These are phyloP conservation scores for Phytophthora constricta DNA, from an alignment of 352 stramenopile species.

Conservation along the genomic window DNA sequence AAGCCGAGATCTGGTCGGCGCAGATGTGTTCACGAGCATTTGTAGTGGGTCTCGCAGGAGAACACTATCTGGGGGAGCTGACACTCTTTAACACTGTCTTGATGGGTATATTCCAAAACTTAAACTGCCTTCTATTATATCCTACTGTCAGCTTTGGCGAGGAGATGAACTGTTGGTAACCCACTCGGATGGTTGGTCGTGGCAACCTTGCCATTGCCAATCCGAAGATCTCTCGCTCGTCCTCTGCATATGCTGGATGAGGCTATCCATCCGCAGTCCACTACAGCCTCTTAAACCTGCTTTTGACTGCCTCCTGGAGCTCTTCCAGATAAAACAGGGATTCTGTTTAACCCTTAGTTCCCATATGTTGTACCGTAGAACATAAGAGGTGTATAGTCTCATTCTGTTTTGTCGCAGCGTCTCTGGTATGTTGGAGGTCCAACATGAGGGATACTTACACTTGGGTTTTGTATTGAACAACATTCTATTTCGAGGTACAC, in stretches of 20 bases:
- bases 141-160: not conserved
- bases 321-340: constrained; percentile 15
- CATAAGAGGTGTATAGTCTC: no score
- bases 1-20: not conserved
- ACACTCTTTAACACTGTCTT: not conserved
- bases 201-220: not conserved
- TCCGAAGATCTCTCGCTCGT: not conserved
- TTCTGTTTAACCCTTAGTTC: not conserved
- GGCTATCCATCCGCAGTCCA: constrained; percentile 5
- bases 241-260: not conserved
- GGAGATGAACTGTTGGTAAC: not conserved
- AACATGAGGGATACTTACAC: no score
- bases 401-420: no score
- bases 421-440: no score
- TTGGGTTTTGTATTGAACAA: no score
- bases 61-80: no score
- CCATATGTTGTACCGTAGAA: no score
- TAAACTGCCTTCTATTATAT: not conserved
- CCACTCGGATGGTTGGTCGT: not conserved
- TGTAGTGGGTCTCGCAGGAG: no score
- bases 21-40: constrained; percentile 4
- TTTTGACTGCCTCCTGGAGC: constrained; percentile 1
- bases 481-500: no score
- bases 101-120: not conserved
- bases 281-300: constrained; percentile 1